Conservation (phyloP, 345 rosid genomes). For the Heritiera fomes region DNA sequence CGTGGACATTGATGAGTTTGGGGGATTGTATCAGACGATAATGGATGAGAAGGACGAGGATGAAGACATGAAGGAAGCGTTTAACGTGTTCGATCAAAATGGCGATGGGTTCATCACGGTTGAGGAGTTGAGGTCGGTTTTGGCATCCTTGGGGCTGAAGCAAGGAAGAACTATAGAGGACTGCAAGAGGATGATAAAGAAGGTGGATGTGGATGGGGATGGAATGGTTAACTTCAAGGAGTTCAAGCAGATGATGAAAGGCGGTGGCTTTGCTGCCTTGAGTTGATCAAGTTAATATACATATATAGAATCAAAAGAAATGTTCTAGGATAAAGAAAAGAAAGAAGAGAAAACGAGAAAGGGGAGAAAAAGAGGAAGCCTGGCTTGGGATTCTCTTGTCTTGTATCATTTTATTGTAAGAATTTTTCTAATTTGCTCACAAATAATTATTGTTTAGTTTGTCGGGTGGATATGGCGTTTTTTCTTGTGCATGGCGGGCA, state of each 20-base stretch:
- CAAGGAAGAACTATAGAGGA: slow-evolving; percentile 85
- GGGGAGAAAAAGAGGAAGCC: slow-evolving; percentile 1
- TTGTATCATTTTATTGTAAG: neutral
- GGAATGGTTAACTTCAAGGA: slow-evolving; percentile 85
- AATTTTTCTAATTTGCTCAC: neutral
- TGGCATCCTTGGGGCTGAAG: slow-evolving; percentile 75
- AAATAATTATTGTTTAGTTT: neutral
- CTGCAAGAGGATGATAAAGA: slow-evolving; percentile 80
- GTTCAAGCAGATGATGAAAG: slow-evolving; percentile 94
- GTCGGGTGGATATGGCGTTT: too few species aligned
- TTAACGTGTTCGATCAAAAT: slow-evolving; percentile 87
- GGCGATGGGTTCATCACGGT: slow-evolving; percentile 89
- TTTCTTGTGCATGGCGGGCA: too few species aligned
- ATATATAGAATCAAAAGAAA: neutral
- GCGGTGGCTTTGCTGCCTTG: slow-evolving; percentile 87
- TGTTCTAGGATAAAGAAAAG: neutral
- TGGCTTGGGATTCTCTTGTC: neutral
- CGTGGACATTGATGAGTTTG: slow-evolving; percentile 85
- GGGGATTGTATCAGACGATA: slow-evolving; percentile 67
- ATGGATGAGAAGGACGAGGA: slow-evolving; percentile 84
- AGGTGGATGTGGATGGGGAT: slow-evolving; percentile 93
- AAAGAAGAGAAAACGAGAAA: slow-evolving; percentile 2
- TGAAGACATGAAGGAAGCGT: slow-evolving; percentile 84
- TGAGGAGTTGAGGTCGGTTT: slow-evolving; percentile 77
- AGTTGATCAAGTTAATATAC: slow-evolving; percentile 32